Percentiles rank a stretch among this genome's conserved stretches.
phyloP scores from a whole-genome alignment of 2,329 filamentous ascomycete genomes.

The Arthrobotrys sinensis region DNA sequence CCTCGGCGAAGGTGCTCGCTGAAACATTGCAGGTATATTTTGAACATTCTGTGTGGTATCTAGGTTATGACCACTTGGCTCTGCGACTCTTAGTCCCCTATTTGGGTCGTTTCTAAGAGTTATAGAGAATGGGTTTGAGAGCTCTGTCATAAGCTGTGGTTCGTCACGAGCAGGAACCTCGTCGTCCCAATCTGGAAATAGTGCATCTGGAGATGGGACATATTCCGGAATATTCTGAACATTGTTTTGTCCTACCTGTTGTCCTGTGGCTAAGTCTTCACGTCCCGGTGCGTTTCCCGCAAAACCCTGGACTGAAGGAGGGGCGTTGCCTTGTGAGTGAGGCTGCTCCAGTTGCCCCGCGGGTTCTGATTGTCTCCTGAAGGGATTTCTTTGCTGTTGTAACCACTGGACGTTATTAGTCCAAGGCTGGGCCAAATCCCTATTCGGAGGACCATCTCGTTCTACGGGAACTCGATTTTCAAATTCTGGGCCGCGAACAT shows the following conservation, averaged over 20 bases:
- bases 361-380: not conserved
- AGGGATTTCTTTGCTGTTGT: not conserved
- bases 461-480: not conserved
- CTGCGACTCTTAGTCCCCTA: not conserved
- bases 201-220: not conserved
- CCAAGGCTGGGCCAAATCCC: not conserved
- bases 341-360: not conserved
- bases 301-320: not conserved
- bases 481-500: not conserved
- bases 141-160: no score
- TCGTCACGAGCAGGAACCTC: no score
- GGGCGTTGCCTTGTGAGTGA: not conserved
- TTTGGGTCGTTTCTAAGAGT: no score
- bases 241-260: not conserved
- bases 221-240: not conserved
- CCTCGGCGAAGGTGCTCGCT: not conserved
- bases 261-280: not conserved
- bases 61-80: not conserved
- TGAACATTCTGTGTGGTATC: not conserved
- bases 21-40: slow-evolving; percentile 2
- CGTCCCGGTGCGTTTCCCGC: not conserved
- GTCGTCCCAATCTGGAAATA: not conserved
- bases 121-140: no score
- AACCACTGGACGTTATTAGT: not conserved
- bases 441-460: not conserved